Evolutionary conservation across 441 rosid genomes (phyloP).

Genomic region (Gossypium trilobum): DNA sequence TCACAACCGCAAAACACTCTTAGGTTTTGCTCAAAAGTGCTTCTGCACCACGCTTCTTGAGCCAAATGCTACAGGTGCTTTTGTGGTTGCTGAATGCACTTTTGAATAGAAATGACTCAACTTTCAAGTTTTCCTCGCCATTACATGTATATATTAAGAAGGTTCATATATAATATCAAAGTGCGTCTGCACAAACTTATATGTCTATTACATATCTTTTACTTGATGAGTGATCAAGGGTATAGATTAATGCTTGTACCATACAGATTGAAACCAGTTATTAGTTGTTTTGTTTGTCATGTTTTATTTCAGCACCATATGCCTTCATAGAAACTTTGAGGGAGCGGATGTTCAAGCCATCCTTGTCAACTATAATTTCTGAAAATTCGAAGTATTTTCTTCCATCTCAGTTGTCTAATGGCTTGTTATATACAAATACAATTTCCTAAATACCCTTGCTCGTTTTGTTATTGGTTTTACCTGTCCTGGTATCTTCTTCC

Average conservation of each 20-base stretch:
- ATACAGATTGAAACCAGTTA: neutral
- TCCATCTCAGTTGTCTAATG: neutral
- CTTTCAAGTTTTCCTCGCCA: neutral
- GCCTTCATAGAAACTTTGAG: constrained; percentile 83
- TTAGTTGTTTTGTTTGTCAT: neutral
- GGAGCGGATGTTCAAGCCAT: constrained; percentile 89
- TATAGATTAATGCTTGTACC: neutral
- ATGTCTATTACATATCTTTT: neutral
- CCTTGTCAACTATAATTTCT: constrained; percentile 69
- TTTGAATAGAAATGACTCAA: neutral
- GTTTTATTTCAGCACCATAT: constrained; percentile 43
- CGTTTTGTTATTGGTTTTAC: constrained; percentile 15
- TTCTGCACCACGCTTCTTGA: neutral
- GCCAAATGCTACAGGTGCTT: neutral
- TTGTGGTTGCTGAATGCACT: neutral
- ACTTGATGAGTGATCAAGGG: neutral
- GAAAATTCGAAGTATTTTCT: constrained; percentile 52
- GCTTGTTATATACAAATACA: constrained; percentile 1
- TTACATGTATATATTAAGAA: neutral
- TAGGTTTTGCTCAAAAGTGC: neutral
- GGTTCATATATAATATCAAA: neutral
- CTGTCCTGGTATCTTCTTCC: constrained; percentile 12
- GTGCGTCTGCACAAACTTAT: neutral
- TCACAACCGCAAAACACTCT: neutral
- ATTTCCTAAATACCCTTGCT: neutral